These are phyloP conservation scores for Limonium bicolor DNA, from an alignment of 148 eudicot species.

Conservation along the genomic window DNA sequence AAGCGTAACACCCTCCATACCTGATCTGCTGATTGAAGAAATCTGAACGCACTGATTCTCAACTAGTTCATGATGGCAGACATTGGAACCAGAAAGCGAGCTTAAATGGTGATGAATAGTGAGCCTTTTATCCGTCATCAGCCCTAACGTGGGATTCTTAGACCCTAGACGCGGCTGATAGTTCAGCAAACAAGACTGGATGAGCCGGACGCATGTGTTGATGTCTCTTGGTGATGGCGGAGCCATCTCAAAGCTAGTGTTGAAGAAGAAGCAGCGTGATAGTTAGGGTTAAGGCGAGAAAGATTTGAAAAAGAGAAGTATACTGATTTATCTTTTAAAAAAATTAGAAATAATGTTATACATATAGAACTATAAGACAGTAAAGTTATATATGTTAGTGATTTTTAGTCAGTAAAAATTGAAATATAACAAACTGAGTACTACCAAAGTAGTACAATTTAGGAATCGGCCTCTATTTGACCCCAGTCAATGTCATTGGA, in stretches of 20 bases:
- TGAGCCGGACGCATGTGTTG: conserved; percentile 3
- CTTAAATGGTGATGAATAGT: neutral
- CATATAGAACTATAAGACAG: no score
- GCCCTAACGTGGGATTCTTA: conserved; percentile 8
- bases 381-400: no score
- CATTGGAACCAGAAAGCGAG: neutral
- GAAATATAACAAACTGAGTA: no score
- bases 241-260: conserved; percentile 2
- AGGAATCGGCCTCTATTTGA: no score
- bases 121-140: conserved; percentile 4
- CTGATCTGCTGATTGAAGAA: neutral
- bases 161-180: conserved; percentile 3
- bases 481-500: no score
- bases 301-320: no score
- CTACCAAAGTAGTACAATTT: no score
- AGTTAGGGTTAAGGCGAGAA: no score
- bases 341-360: no score
- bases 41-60: neutral
- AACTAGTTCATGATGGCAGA: neutral
- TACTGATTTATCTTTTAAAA: no score
- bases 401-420: no score
- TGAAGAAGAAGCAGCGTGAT: no score
- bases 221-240: conserved; percentile 1
- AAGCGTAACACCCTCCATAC: conserved; percentile 15
- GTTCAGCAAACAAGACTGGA: conserved; percentile 6